Evolutionary conservation across 352 stramenopile genomes (phyloP), one percentile per base, ranked within the genome.

Genomic region (Pilasporangium apinafurcum): DNA sequence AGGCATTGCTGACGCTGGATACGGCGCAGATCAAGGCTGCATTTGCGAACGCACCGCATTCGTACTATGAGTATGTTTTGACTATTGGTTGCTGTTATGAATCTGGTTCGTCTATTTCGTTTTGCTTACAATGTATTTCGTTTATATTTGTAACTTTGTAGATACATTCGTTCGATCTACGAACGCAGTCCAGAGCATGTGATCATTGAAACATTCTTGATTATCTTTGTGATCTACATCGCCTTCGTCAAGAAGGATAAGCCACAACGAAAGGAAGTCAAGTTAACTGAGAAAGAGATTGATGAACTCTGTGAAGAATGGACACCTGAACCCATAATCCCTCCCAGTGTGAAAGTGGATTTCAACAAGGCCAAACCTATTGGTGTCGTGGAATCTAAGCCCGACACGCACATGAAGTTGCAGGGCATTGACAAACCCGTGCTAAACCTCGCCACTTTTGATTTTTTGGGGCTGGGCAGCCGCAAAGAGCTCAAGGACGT

Each of bases 161-260:
- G 65, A 36, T 84, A 92, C 60, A 88, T 92, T 33, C 72, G 54
- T 56, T 71, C 68, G 44, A 87, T 92, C 53, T 92, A 89, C 58
- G 64, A 77, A 49, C 75, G 78, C 47, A 86, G 66, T 37, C 95
- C 95, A 3, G 69, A 98, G 48, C 96, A 98, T 56, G 94, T 99
- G 31, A 86, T 98, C 33, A 94, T 98, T 33, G 96, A 99, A 81
- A 98, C 95, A 26, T 88, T 96, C 21, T 68, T 99, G n/a, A 95
- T 98, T 33, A 65, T 90, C 17, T 97, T 97, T 51, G 92, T 98
- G 38, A 56, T 98, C 20, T 97, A 96, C 68, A 89, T 98, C 48
- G 74, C 97, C 9, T 70, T 98, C 25, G 59, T 89, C 37, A 92
- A 92, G 63, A 77, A 76, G 26, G 75, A 84, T 51, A 81, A 82